These are phyloP conservation scores for Auricularia cornea DNA, from an alignment of 768 basidiomycete species.

Conservation along the genomic window DNA sequence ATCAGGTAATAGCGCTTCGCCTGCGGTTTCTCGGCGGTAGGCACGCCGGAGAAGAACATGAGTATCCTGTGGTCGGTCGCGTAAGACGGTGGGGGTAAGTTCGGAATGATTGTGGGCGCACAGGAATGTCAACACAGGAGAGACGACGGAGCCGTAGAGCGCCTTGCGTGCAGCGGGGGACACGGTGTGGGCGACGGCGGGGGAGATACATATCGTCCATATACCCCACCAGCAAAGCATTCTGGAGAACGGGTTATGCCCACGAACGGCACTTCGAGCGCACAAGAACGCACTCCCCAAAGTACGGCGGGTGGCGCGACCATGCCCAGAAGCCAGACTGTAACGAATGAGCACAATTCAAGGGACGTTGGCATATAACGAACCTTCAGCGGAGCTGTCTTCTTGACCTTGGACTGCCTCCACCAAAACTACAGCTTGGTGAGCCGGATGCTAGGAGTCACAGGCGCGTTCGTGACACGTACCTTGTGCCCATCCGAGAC, in stretches of 20 bases:
- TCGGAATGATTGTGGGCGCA: conserved; percentile 22
- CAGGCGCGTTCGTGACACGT: not conserved
- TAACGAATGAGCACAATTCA: not conserved
- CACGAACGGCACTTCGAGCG: conserved; percentile 6
- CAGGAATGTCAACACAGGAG: conserved; percentile 59
- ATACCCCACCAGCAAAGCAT: conserved; percentile 63
- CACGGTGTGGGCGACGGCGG: conserved; percentile 40
- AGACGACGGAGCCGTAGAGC: conserved; percentile 50
- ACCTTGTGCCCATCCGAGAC: conserved; percentile 55
- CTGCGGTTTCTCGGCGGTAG: conserved; percentile 58
- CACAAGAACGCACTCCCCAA: conserved; percentile 49
- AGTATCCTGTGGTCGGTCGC: conserved; percentile 32
- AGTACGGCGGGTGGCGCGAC: conserved; percentile 63
- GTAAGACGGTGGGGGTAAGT: not conserved
- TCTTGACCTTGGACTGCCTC: not conserved
- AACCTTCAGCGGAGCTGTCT: not conserved
- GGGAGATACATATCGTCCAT: conserved; percentile 52
- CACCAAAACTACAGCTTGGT: conserved; percentile 8
- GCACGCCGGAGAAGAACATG: conserved; percentile 63
- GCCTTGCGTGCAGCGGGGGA: conserved; percentile 39
- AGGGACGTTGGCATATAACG: not conserved
- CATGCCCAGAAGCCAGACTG: conserved; percentile 47
- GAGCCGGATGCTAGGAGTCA: too few relatives aligned
- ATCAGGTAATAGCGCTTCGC: conserved; percentile 52
- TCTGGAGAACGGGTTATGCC: conserved; percentile 19